These are phyloP conservation scores for Leccinum subrobustum DNA, from an alignment of 1,284 basidiomycete species.

Conservation along the genomic window DNA sequence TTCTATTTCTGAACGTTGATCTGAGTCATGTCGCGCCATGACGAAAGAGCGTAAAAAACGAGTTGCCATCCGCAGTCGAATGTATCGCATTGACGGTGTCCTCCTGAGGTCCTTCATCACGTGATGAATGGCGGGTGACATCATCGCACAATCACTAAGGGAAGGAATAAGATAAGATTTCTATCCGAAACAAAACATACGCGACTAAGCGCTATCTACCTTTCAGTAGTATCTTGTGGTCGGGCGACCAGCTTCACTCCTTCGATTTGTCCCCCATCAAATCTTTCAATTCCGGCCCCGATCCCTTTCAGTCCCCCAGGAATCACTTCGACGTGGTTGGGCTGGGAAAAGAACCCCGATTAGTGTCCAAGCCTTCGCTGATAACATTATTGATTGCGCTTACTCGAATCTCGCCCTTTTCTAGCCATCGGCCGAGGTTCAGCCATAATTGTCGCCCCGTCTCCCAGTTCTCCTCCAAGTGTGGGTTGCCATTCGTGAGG, in stretches of 20 bases:
- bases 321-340: conserved; percentile 30
- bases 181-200: conserved; percentile 22
- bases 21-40: conserved; percentile 29
- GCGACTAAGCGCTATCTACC: conserved; percentile 27
- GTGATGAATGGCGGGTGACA: conserved; percentile 18
- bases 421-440: conserved; percentile 34
- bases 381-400: not conserved
- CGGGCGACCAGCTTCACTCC: conserved; percentile 33
- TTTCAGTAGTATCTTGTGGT: conserved; percentile 36
- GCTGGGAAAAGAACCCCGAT: conserved; percentile 14
- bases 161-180: conserved; percentile 19
- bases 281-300: conserved; percentile 31
- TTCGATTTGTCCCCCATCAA: conserved; percentile 33
- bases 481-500: conserved; percentile 33
- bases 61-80: conserved; percentile 30
- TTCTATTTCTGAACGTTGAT: conserved; percentile 26
- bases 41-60: conserved; percentile 31
- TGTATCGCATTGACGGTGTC: conserved; percentile 31
- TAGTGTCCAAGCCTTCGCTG: not conserved
- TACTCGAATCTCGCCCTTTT: conserved; percentile 37
- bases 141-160: conserved; percentile 24
- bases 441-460: conserved; percentile 35
- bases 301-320: conserved; percentile 32
- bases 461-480: conserved; percentile 31
- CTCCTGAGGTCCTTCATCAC: conserved; percentile 28